A percentile compares a stretch with the other conserved stretches of the same genome.
Evolutionary conservation across 257 asterid genomes (phyloP).

Genomic region (Verbena officinalis): DNA sequence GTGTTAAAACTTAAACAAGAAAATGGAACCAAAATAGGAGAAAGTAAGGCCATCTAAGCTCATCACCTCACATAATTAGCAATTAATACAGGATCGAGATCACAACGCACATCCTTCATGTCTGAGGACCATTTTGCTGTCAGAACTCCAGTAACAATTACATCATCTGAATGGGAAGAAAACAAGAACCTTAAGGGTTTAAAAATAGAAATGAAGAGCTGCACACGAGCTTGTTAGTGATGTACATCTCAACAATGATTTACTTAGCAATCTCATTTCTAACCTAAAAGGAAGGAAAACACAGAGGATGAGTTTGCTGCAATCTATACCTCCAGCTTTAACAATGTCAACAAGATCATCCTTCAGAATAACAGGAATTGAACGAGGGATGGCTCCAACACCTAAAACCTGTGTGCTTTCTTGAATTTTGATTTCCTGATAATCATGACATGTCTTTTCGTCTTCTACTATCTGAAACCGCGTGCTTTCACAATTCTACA

Average conservation of each 20-base stretch:
- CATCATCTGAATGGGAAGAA: conserved; percentile 74
- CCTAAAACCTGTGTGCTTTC: conserved; percentile 95
- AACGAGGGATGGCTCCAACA: conserved; percentile 98
- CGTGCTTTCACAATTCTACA: conserved; percentile 82
- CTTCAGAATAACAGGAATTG: conserved; percentile 86
- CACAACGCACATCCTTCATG: conserved; percentile 88
- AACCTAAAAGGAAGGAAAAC: background rate
- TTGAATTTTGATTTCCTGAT: conserved; percentile 97
- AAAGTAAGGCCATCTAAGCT: conserved; percentile 18
- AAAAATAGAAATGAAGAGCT: conserved; percentile 2
- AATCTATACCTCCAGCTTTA: conserved; percentile 92
- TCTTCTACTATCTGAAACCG: conserved; percentile 83
- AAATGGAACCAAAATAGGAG: background rate
- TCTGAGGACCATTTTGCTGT: conserved; percentile 92
- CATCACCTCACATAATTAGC: conserved; percentile 86
- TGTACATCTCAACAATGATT: conserved; percentile 15
- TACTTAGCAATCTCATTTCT: conserved; percentile 2
- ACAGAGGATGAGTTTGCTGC: conserved; percentile 5
- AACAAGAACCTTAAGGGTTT: conserved; percentile 21
- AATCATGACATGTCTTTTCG: conserved; percentile 83
- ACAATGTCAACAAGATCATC: conserved; percentile 96
- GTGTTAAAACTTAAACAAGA: conserved; percentile 6
- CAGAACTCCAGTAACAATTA: conserved; percentile 87
- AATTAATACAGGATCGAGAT: conserved; percentile 92
- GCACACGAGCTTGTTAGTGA: conserved; percentile 22